Evolutionary conservation across 2,329 filamentous ascomycete genomes (phyloP).

Genomic region (Hymenoscyphus fraxineus): DNA sequence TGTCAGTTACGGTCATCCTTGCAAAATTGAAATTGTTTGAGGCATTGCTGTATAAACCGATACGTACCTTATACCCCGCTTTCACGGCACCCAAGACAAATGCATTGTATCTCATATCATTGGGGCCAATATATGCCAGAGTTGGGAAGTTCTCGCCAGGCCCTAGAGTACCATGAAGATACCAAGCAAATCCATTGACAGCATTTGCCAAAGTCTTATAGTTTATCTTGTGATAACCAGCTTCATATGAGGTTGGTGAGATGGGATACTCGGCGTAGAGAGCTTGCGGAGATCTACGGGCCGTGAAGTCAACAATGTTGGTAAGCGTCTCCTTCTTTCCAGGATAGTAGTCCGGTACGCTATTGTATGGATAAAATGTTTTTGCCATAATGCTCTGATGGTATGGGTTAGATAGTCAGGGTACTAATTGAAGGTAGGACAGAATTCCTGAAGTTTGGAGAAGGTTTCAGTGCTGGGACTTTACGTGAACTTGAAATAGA

Average conservation of each 20-base stretch:
- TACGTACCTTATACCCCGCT: constrained; percentile 12
- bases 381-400: background rate
- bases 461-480: too few relatives aligned
- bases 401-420: background rate
- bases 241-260: constrained; percentile 13
- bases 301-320: constrained; percentile 8
- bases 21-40: background rate
- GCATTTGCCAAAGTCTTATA: constrained; percentile 23
- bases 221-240: constrained; percentile 19
- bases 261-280: constrained; percentile 17
- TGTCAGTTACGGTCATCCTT: background rate
- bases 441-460: too few relatives aligned
- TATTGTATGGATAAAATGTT: background rate
- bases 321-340: background rate
- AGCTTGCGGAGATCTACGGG: constrained; percentile 10
- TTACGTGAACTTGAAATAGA: too few relatives aligned
- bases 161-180: constrained; percentile 16
- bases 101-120: constrained; percentile 10
- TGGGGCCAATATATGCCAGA: constrained; percentile 42
- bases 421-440: too few relatives aligned
- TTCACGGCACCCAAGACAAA: constrained; percentile 12
- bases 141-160: constrained; percentile 35
- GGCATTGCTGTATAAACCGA: too few relatives aligned
- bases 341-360: background rate
- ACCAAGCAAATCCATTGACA: constrained; percentile 25